Evolutionary conservation across 495 filamentous ascomycete genomes (phyloP).

Genomic region (Penicillium dipodomyicola): DNA sequence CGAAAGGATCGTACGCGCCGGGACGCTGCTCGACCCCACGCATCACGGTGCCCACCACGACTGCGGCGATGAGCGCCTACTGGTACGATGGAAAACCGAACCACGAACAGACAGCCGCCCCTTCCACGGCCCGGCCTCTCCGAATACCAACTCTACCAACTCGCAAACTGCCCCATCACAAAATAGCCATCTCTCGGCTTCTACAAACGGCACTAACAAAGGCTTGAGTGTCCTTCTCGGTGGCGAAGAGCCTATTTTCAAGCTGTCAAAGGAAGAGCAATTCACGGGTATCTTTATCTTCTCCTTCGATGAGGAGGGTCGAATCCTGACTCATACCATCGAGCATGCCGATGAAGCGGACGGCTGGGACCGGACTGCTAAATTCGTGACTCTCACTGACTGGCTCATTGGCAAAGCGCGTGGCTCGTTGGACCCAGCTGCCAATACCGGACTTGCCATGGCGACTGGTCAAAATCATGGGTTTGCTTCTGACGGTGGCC

Average conservation of each 20-base stretch:
- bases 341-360: slow-evolving; percentile 83
- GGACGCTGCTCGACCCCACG: slow-evolving; percentile 37
- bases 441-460: slow-evolving; percentile 35
- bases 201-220: slow-evolving; percentile 36
- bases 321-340: slow-evolving; percentile 83
- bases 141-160: not conserved
- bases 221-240: slow-evolving; percentile 46
- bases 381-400: slow-evolving; percentile 82
- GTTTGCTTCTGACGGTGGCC: slow-evolving; percentile 2
- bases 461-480: slow-evolving; percentile 24
- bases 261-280: slow-evolving; percentile 59
- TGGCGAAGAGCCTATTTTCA: slow-evolving; percentile 68
- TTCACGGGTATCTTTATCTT: slow-evolving; percentile 82
- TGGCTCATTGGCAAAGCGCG: slow-evolving; percentile 73
- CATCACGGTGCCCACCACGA: slow-evolving; percentile 30
- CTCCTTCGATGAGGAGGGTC: slow-evolving; percentile 87
- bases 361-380: slow-evolving; percentile 65
- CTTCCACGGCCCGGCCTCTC: slow-evolving; percentile 16
- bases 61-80: slow-evolving; percentile 67
- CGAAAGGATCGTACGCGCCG: slow-evolving; percentile 73
- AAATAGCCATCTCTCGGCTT: slow-evolving; percentile 19
- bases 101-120: slow-evolving; percentile 36
- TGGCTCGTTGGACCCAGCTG: slow-evolving; percentile 44
- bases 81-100: slow-evolving; percentile 81
- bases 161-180: slow-evolving; percentile 1